phyloP scores from a whole-genome alignment of 2,329 filamentous ascomycete genomes.

The Westerdykella sp. region DNA sequence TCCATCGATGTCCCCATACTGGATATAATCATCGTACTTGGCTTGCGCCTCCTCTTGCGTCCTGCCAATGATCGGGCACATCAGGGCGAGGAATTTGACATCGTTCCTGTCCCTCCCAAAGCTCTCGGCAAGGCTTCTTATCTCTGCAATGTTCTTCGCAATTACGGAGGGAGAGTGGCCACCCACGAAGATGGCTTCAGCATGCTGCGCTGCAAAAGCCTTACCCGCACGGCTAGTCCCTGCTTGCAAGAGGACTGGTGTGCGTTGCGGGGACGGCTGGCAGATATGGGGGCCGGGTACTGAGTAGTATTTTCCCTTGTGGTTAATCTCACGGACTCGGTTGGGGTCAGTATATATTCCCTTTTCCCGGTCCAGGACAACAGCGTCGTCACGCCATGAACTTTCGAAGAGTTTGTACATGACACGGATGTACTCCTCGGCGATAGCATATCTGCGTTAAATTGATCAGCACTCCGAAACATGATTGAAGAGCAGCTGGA shows the following conservation, averaged over 20 bases:
- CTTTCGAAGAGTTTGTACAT: conserved; percentile 62
- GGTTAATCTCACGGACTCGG: conserved; percentile 58
- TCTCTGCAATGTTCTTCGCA: conserved; percentile 54
- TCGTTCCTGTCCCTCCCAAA: conserved; percentile 50
- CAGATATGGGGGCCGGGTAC: conserved; percentile 60
- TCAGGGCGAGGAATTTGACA: conserved; percentile 62
- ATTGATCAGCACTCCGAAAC: conserved; percentile 57
- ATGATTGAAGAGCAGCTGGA: conserved; percentile 38
- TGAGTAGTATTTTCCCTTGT: conserved; percentile 58
- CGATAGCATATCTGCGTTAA: conserved; percentile 56
- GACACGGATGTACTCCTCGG: conserved; percentile 63
- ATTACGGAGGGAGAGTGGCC: conserved; percentile 56
- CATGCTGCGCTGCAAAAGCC: conserved; percentile 60
- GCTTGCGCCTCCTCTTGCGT: conserved; percentile 59
- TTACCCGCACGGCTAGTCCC: conserved; percentile 60
- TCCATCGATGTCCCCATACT: conserved; percentile 56
- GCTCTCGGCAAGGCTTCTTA: conserved; percentile 48
- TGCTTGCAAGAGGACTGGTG: conserved; percentile 61
- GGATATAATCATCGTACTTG: conserved; percentile 55
- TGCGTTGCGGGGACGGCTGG: conserved; percentile 60
- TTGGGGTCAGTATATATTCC: conserved; percentile 54
- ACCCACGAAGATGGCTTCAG: conserved; percentile 62
- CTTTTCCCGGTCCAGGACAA: conserved; percentile 51
- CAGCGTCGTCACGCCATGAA: conserved; percentile 60
- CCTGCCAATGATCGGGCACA: conserved; percentile 56